These are phyloP conservation scores for Nicotiana sylvestris DNA, from an alignment of 257 asterid genomes.

Conservation along the genomic window DNA sequence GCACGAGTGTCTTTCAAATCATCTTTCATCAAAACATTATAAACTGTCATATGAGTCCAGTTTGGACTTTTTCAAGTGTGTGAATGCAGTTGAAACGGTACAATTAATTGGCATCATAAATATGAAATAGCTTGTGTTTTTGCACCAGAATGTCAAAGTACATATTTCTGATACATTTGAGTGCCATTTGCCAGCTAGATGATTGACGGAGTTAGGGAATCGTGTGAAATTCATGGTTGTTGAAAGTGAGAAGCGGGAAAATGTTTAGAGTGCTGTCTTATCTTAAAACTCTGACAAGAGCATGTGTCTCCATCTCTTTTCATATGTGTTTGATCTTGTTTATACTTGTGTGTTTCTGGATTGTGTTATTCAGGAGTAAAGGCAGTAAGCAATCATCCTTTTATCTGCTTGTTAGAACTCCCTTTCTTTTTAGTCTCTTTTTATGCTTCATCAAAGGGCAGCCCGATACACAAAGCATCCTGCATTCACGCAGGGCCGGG, in stretches of 20 bases:
- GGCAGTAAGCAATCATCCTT: background rate
- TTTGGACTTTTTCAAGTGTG: background rate
- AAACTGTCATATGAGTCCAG: background rate
- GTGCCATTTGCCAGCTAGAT: background rate
- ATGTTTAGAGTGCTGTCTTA: background rate
- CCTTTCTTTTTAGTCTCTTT: background rate
- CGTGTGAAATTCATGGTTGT: background rate
- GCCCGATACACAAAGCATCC: no score
- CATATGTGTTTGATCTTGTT: background rate
- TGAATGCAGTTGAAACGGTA: background rate
- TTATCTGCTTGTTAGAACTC: background rate
- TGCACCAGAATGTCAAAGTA: background rate
- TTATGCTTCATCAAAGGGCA: background rate
- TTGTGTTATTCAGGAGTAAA: background rate
- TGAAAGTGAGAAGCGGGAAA: background rate
- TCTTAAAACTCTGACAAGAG: background rate
- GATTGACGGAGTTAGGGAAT: background rate
- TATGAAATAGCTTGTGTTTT: background rate
- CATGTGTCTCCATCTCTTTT: background rate
- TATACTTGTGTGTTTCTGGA: background rate
- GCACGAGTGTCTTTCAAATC: background rate
- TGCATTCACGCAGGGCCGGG: no score
- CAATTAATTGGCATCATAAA: background rate
- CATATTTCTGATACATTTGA: conserved; percentile 9
- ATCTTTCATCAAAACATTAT: background rate